Evolutionary conservation across 192 early-diverging fungal species (phyloP).

Genomic region (Linderina pennispora): DNA sequence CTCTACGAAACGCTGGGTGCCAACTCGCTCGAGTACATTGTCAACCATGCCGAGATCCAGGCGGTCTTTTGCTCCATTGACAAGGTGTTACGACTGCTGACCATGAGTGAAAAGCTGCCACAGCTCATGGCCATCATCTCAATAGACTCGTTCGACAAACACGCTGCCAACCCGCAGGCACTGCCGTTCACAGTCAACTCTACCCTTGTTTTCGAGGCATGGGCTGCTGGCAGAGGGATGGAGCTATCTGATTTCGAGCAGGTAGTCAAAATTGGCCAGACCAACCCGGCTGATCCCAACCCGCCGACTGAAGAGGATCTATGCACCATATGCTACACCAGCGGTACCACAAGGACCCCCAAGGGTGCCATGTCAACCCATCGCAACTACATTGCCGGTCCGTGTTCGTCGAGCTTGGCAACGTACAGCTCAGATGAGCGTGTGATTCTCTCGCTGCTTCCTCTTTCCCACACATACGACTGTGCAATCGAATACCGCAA

Average conservation of each 20-base stretch:
- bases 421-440: constrained; percentile 8
- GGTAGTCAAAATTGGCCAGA: constrained; percentile 52
- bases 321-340: constrained; percentile 71
- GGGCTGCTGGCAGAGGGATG: constrained; percentile 57
- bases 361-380: constrained; percentile 70
- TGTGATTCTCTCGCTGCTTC: constrained; percentile 65
- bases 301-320: constrained; percentile 60
- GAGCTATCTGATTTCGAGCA: constrained; percentile 49
- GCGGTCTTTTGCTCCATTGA: constrained; percentile 57
- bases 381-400: constrained; percentile 49
- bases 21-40: constrained; percentile 68
- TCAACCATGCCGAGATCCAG: constrained; percentile 69
- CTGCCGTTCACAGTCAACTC: constrained; percentile 5
- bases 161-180: constrained; percentile 1
- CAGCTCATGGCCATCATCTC: constrained; percentile 63
- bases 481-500: constrained; percentile 50
- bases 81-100: constrained; percentile 50
- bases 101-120: constrained; percentile 48
- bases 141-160: constrained; percentile 55
- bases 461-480: constrained; percentile 84
- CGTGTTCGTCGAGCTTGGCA: constrained; percentile 4
- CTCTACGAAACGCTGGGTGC: constrained; percentile 86
- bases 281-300: constrained; percentile 46
- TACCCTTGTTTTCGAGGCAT: constrained; percentile 18
- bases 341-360: constrained; percentile 73